These are phyloP conservation scores for Lupinus albus DNA, from an alignment of 306 rosid genomes.

Conservation along the genomic window DNA sequence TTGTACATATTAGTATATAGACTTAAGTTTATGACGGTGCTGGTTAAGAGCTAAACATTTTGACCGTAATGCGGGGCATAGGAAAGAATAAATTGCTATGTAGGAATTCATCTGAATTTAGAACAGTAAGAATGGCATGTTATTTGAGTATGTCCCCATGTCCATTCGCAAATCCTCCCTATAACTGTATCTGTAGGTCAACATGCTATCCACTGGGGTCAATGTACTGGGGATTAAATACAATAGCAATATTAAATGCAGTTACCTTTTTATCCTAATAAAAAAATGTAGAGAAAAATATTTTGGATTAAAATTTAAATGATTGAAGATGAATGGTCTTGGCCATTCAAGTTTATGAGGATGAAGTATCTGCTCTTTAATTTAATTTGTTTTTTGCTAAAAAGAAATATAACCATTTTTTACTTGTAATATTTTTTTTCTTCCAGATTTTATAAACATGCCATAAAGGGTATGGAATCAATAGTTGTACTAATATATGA, in stretches of 20 bases:
- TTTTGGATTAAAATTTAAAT: no score
- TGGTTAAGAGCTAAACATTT: background rate
- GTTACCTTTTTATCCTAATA: no score
- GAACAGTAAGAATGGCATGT: conserved; percentile 26
- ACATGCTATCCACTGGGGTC: background rate
- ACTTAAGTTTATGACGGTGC: conserved; percentile 9
- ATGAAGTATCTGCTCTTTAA: background rate
- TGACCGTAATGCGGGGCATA: no score
- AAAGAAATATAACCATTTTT: conserved; percentile 1
- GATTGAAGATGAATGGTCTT: background rate
- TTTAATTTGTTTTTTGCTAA: background rate
- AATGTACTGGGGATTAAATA: no score
- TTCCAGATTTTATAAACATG: background rate
- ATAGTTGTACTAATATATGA: background rate
- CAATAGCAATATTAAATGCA: no score
- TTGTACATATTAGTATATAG: conserved; percentile 28
- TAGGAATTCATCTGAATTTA: conserved; percentile 15
- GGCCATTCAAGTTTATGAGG: conserved; percentile 9
- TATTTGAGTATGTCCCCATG: background rate
- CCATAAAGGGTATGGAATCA: background rate
- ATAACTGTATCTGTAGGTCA: background rate
- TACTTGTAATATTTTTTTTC: background rate
- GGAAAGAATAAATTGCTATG: background rate
- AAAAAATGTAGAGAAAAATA: no score
- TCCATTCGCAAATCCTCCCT: conserved; percentile 18